Base-by-base conservation (phyloP, 2,329 filamentous ascomycete genomes). In the Stagonosporopsis rhizophila region DNA sequence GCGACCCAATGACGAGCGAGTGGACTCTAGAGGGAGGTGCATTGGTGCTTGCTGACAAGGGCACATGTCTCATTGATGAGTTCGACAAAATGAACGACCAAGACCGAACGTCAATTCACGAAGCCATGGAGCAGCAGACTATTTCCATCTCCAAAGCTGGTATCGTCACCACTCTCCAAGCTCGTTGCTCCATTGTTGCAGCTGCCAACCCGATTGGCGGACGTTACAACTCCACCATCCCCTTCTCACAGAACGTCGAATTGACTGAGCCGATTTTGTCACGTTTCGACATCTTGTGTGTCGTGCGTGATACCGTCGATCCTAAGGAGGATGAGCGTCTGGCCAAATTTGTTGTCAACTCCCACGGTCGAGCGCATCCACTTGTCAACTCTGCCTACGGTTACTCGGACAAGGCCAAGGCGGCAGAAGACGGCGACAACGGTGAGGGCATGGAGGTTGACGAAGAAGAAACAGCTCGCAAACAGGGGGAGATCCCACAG, bases 41-140 rank as follows among this genome's bases (percentile, higher is more conserved):
- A 4, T 83, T 99, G 11, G 95, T 99, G 69, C 86, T 99, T 52
- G 95, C 95, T 15, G 95, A 99, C 75, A 89, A 91, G 64, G 95
- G 95, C 37, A 96, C 92, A 15, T 98, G 95, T 71, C 83, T 99
- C 27, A 99, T 99, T 61, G 95, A 99, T 70, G 95, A 99, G 78
- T 99, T 99, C 69, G 95, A 99, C 85, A 99, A 99, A 83, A 99
- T 99, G 95, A 98, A 98, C 75, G 95, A 99, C 75, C 92, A 98
- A 74, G 95, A 99, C 76, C 87, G 95, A 63, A 98, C 95, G 1
- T 96, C 92, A 7, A 99, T 99, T 67, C 95, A 99, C 84, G 95
- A 99, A 82, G 95, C 95, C 58, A 99, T 99, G 95, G 95, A 99
- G 78, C 95, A 99, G 78, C 95, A 99, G 79, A 99, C 95, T 1